A percentile compares a stretch with the other conserved stretches of the same genome.
Evolutionary conservation across 306 rosid species (phyloP).

Genomic region (Begonia peltatifolia): DNA sequence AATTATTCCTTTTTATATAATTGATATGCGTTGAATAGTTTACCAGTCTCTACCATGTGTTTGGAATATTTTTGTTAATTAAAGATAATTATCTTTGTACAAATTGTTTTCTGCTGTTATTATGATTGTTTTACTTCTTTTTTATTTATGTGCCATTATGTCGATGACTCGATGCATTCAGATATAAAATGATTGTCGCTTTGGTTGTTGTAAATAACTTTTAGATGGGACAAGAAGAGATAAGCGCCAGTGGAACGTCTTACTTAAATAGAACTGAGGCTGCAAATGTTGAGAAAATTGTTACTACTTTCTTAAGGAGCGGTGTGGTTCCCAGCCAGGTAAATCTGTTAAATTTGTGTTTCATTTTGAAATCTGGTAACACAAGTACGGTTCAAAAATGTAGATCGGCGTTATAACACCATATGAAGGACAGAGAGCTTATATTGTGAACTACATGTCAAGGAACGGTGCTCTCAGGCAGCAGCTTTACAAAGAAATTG

Average conservation of each 20-base stretch:
- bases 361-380: neutral
- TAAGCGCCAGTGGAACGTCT: conserved; percentile 97
- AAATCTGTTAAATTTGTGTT: neutral
- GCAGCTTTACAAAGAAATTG: conserved; percentile 98
- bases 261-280: conserved; percentile 98
- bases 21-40: no score
- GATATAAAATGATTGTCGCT: neutral
- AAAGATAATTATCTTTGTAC: no score
- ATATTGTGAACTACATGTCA: conserved; percentile 95
- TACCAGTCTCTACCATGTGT: no score
- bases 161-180: no score
- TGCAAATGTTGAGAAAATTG: conserved; percentile 98
- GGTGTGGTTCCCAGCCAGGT: conserved; percentile 98
- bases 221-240: conserved; percentile 99
- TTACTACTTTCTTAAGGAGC: conserved; percentile 92
- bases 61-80: no score
- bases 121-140: neutral
- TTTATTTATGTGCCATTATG: neutral
- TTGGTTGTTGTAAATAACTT: neutral
- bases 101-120: neutral
- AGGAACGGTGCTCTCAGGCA: conserved; percentile 97
- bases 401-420: conserved; percentile 99
- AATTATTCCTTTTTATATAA: no score
- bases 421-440: conserved; percentile 95
- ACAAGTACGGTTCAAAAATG: neutral